Base-by-base conservation (phyloP, 441 rosid species). In the Geranium incanum region DNA sequence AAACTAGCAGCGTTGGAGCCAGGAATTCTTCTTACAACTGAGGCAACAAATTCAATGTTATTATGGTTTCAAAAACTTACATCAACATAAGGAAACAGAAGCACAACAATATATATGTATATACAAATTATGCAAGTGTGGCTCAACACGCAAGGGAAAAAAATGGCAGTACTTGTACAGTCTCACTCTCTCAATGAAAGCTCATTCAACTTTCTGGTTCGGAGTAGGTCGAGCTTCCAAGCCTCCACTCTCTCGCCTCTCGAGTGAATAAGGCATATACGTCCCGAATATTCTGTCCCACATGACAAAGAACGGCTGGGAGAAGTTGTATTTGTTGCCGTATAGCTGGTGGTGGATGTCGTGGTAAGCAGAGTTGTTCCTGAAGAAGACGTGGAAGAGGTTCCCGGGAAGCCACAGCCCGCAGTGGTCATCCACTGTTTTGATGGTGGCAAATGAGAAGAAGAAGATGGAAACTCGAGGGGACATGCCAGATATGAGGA, bases 281-380 rank as follows among this genome's bases (percentile, higher is more conserved):
- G 99, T 94, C 62, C 99, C 97, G 0, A 94, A 87, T 72, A 94
- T 85, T 85, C 80, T 81, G 78, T 94, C 99, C 99, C 99, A 94
- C 82, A 84, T 75, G 41, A 90, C 84, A 12, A 94, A 94, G 86
- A 94, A 94, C 1, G 99, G 99, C 79, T 92, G 99, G 1, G 97
- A 87, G 80, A 89, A 94, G 83, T 94, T 94, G 86, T 87, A 87
- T 81, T 91, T 94, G 77, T 63, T 90, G 4, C 99, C 99, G 4
- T 88, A 88, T 12, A 94, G 93, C 75, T 94, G 98, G 74, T 94
- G 98, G 75, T 94, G 98, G 71, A 94, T 80, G 74, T 94, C 98
- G 67, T 91, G 98, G 71, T 91, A 94, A 9, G 98, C 98, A 33
- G 97, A 82, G 66, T 94, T 94, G 84, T 94, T 94, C 77, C 77